A percentile compares a stretch with the other conserved stretches of the same genome.
Conservation (phyloP, 2,329 filamentous ascomycete genomes). For the Tympanopsis confertula region DNA sequence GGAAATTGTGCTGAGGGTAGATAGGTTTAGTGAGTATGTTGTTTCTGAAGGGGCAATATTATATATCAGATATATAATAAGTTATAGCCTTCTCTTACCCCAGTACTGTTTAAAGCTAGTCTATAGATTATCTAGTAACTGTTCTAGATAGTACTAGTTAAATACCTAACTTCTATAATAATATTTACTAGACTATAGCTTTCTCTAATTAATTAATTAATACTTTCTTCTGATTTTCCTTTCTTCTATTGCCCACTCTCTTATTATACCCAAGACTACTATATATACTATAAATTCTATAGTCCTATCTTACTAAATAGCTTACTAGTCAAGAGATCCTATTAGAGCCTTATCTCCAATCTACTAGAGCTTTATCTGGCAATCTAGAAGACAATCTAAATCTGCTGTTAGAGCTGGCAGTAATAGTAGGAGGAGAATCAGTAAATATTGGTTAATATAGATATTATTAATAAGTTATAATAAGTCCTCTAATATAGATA, state of each 20-base stretch:
- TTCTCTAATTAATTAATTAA: background rate
- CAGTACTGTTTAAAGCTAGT: too few species aligned
- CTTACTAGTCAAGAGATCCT: slow-evolving; percentile 4
- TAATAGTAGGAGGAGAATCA: background rate
- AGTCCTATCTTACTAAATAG: slow-evolving; percentile 5
- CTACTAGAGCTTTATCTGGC: slow-evolving; percentile 2
- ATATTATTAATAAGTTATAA: slow-evolving; percentile 2
- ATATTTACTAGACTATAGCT: too few species aligned
- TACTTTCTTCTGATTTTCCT: background rate
- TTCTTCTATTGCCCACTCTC: background rate
- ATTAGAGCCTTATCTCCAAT: background rate
- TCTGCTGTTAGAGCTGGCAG: too few species aligned
- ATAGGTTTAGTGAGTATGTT: too few species aligned
- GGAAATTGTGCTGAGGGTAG: too few species aligned
- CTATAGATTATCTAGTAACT: too few species aligned
- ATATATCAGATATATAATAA: too few species aligned
- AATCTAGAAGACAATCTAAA: background rate
- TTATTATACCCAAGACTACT: slow-evolving; percentile 4
- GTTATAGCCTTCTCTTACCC: too few species aligned
- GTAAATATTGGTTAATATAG: background rate
- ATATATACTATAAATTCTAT: slow-evolving; percentile 6
- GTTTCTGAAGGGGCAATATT: too few species aligned
- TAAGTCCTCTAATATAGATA: too few species aligned
- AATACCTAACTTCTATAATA: too few species aligned
- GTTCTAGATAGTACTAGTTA: too few species aligned